Evolutionary conservation across 306 rosid species (phyloP).

Genomic region (Cicer yamashitae): DNA sequence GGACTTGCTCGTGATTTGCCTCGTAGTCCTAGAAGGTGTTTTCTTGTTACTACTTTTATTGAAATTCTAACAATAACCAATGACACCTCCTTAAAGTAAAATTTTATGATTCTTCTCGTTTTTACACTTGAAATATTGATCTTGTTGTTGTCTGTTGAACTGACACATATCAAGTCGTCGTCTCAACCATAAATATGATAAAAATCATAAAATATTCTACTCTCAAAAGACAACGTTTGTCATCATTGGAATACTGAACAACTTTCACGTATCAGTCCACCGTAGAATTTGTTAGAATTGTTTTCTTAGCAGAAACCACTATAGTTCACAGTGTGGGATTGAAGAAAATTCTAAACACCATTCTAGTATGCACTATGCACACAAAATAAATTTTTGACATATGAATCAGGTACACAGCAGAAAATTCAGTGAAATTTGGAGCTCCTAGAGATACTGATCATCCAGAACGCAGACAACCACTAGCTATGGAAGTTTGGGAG

Average conservation of each 20-base stretch:
- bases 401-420: slow-evolving; percentile 71
- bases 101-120: no score
- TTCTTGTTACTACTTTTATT: background rate
- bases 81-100: no score
- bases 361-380: background rate
- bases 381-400: slow-evolving; percentile 11
- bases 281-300: no score
- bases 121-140: background rate
- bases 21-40: slow-evolving; percentile 85
- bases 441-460: slow-evolving; percentile 74
- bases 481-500: slow-evolving; percentile 81
- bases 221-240: background rate
- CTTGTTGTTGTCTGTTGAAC: background rate
- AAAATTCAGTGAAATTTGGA: slow-evolving; percentile 61
- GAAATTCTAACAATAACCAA: no score
- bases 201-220: background rate
- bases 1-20: slow-evolving; percentile 86
- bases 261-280: background rate
- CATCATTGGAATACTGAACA: background rate
- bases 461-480: slow-evolving; percentile 77
- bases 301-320: no score
- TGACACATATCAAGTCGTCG: background rate
- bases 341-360: background rate
- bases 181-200: background rate
- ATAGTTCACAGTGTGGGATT: no score